Base-by-base conservation (phyloP, 306 rosid genomes). In the Spatholobus suberectus region DNA sequence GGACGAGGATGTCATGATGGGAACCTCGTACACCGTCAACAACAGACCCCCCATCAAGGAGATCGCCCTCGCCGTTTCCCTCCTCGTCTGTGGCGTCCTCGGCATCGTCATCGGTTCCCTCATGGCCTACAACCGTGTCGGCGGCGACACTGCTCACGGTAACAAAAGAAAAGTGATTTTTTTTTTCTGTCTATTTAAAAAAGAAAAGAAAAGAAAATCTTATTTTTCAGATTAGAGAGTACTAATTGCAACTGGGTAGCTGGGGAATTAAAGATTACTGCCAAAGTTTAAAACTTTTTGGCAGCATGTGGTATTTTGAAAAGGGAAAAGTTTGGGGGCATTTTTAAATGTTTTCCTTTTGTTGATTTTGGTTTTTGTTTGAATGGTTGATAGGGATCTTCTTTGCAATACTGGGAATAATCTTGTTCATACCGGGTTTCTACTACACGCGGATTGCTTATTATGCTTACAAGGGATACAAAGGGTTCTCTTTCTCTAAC, bases 131-230 rank as follows among this genome's bases (percentile, higher is more conserved):
- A 91, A 96, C 76, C 98, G 43, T 44, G 92, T 96, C 70, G 99
- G 99, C 65, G 99, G 99, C 70, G 99, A 94, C 89, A 90, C 82
- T 74, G 97, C 91, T 82, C 99, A 96, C 83, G 99, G 99, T 96
- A 89, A 17, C 41, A 37, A 37, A 37, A 37, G 4, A 0, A 41
- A 38, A 38, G 41, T 38, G n/a, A n/a, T n/a, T n/a, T 38, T 38
- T 4, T 13, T 49, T 72, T 41, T 24, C 35, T 40, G 11, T 44
- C 18, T 8, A 14, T 43, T 61, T 44, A 3, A 14, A 8, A 13
- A 2, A 1, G 1, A 38, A 4, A 27, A 7, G 13, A 1, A 0
- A 24, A 46, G 14, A 84, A 8, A 18, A 38, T 66, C 44, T 21
- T 41, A 3, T 20, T 41, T 78, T 87, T 81, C 11, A 35, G 5